Evolutionary conservation across 352 stramenopile species (phyloP), one percentile per base, ranked within the genome.

Genomic region (Pythium biforme): DNA sequence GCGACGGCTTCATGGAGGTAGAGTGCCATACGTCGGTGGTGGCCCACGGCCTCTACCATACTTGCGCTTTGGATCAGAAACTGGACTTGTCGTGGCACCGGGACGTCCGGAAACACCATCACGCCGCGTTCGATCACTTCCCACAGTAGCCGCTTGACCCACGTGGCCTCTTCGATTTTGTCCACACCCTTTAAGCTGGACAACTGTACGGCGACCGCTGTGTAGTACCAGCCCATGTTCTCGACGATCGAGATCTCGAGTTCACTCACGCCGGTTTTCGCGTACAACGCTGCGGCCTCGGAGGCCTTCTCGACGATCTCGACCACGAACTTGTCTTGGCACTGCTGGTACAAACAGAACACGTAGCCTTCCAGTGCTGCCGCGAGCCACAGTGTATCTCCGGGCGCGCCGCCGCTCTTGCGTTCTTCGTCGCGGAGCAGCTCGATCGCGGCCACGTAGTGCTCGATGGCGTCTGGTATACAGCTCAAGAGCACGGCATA

Each of bases 271-370:
- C 83, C 77, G 5, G 79, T 81, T 27, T 78, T 81, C 1, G 80
- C 74, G 62, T 95, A 95, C 52, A 90, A 65, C 9, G 66, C 57
- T 15, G 90, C 59, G 0, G 86, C 84, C 37, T 95, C 86, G 0
- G 84, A 92, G 0, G 80, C 72, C 59, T 91, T 90, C 31, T 95
- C 86, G 37, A 93, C 72, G 20, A 95, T 68, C 62, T 93, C 85
- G 23, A 89, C 69, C 15, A 75, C 67, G 22, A 94, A 86, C 43
- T 87, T 87, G 64, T 81, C 68, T 33, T 72, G 64, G 4, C 57
- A 62, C 34, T 88, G 71, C 20, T 72, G 65, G 26, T 76, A 87
- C 17, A 91, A 62, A 46, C 78, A 90, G 66, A 73, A 90, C 4
- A 78, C 68, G 46, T 86, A 89, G 8, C 79, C 83, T 72, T 95